Percentiles rank a stretch among this genome's conserved stretches.
Evolutionary conservation across 1,284 basidiomycete species (phyloP).

Genomic region (Thelephora terrestris): DNA sequence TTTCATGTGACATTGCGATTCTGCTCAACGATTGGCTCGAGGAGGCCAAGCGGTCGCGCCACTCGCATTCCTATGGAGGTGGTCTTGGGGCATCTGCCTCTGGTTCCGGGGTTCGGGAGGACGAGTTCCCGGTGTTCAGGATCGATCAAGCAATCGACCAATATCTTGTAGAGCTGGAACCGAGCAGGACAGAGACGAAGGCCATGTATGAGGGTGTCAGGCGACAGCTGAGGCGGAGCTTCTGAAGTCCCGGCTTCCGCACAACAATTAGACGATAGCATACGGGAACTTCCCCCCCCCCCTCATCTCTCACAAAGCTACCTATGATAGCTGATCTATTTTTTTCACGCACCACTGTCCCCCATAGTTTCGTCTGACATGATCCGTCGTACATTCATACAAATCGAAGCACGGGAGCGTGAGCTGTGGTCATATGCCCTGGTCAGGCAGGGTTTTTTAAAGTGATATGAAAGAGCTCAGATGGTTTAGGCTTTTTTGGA

Average conservation of each 20-base stretch:
- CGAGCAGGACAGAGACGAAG: conserved; percentile 47
- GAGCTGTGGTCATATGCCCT: too few species aligned
- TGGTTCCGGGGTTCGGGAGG: conserved; percentile 28
- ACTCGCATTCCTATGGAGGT: neutral
- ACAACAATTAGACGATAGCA: conserved; percentile 28
- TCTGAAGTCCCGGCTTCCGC: neutral
- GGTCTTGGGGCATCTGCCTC: conserved; percentile 19
- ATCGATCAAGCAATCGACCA: conserved; percentile 62
- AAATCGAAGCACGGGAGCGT: too few species aligned
- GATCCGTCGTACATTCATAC: too few species aligned
- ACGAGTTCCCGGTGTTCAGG: conserved; percentile 60
- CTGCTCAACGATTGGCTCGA: conserved; percentile 70
- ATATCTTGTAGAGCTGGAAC: conserved; percentile 58
- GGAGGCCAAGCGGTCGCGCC: conserved; percentile 56
- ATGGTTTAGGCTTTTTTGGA: too few species aligned
- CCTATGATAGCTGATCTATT: neutral
- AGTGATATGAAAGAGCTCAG: too few species aligned
- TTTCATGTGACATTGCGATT: conserved; percentile 70
- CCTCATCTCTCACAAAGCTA: too few species aligned
- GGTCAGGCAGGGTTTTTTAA: too few species aligned
- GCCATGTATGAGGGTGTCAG: conserved; percentile 56
- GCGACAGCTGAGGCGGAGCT: conserved; percentile 55
- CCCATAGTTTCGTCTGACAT: too few species aligned
- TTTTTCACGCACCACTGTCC: too few species aligned
- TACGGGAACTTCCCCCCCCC: too few species aligned